Percentiles rank a stretch among this genome's conserved stretches.
These are phyloP conservation scores for Lactarius indigo DNA, from an alignment of 768 basidiomycete species.

Conservation along the genomic window DNA sequence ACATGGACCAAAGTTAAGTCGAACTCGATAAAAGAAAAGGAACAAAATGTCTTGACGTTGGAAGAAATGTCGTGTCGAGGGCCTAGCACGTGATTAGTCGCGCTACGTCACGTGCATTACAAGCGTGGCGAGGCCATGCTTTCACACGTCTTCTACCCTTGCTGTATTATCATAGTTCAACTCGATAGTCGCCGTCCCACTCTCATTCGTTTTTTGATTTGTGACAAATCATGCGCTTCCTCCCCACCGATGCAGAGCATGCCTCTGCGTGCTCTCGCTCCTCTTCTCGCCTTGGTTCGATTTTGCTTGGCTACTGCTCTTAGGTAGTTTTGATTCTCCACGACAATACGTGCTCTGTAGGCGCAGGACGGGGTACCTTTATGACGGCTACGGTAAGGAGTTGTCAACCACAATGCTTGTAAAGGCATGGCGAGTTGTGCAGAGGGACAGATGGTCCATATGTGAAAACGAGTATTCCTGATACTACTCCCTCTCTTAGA, in stretches of 20 bases:
- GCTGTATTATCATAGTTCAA: too few relatives aligned
- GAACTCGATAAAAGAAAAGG: background rate
- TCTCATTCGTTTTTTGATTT: background rate
- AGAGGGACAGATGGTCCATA: background rate
- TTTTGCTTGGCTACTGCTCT: conserved; percentile 1
- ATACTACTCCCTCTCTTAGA: conserved; percentile 60
- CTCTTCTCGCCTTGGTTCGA: background rate
- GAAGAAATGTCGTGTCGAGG: background rate
- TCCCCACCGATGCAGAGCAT: background rate
- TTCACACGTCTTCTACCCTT: too few relatives aligned
- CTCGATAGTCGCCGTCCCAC: too few relatives aligned
- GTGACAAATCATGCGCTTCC: background rate
- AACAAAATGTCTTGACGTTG: background rate
- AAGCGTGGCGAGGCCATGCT: too few relatives aligned
- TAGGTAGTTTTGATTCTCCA: background rate
- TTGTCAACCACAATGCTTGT: background rate
- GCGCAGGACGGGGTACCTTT: background rate
- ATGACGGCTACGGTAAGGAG: background rate
- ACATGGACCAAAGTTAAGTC: background rate
- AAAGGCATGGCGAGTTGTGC: background rate
- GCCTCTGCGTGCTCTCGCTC: background rate
- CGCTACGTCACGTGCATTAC: background rate
- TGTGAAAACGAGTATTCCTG: conserved; percentile 27
- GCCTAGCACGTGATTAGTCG: background rate
- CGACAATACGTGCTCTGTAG: background rate